Evolutionary conservation across 495 filamentous ascomycete genomes (phyloP).

Genomic region (Aspergillus nanangensis): DNA sequence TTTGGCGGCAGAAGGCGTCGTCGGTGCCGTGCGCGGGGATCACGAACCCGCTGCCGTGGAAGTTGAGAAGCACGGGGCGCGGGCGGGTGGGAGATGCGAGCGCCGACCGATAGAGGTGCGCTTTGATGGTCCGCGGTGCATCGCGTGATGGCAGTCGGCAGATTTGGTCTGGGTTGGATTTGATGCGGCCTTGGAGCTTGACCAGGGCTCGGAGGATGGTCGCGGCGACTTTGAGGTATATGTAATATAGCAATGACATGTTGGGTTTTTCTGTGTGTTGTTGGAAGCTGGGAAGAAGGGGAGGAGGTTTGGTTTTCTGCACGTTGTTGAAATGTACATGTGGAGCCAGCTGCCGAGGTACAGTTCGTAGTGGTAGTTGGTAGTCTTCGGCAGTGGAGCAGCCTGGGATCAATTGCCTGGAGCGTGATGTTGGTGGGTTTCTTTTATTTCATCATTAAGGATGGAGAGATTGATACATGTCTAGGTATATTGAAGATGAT

Average conservation of each 20-base stretch:
- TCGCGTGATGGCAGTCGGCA: constrained; percentile 26
- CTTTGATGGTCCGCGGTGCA: constrained; percentile 21
- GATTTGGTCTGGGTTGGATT: constrained; percentile 12
- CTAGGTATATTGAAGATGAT: too few relatives aligned
- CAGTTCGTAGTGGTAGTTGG: too few relatives aligned
- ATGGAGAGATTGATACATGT: too few relatives aligned
- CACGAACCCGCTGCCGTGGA: constrained; percentile 40
- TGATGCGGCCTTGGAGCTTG: not conserved
- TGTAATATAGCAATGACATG: not conserved
- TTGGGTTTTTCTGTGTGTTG: too few relatives aligned
- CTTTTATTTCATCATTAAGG: too few relatives aligned
- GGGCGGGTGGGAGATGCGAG: constrained; percentile 10
- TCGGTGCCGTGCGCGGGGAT: constrained; percentile 37
- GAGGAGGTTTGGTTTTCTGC: too few relatives aligned
- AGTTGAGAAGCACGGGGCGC: constrained; percentile 38
- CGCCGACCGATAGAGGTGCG: constrained; percentile 23
- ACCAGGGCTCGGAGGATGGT: constrained; percentile 3
- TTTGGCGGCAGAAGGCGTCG: constrained; percentile 31
- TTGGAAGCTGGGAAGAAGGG: too few relatives aligned
- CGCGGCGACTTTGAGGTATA: constrained; percentile 10
- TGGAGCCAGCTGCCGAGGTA: too few relatives aligned
- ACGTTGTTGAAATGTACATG: too few relatives aligned
- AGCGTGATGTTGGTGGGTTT: too few relatives aligned
- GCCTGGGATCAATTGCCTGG: too few relatives aligned
- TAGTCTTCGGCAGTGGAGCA: too few relatives aligned